Evolutionary conservation across 1,284 basidiomycete species (phyloP), one percentile per base, ranked within the genome.

Genomic region (Rhodotorula sp.): DNA sequence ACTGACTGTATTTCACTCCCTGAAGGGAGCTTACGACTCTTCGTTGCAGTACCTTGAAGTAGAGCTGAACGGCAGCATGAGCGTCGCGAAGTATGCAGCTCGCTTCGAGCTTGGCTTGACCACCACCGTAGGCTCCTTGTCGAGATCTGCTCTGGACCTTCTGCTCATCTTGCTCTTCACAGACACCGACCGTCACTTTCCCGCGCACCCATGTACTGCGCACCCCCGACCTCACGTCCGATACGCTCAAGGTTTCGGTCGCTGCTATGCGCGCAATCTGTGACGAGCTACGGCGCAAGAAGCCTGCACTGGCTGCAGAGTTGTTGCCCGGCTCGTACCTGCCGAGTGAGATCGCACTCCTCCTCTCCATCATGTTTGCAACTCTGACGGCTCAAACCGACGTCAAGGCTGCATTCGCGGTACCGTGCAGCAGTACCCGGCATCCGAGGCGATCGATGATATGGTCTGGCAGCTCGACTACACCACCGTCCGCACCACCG

Each of bases 101-200:
- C 75, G 79, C 0, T 67, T 80, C 45, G 73, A 73, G 42, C 75
- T 80, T 3, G 79, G 78, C 1, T 57, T 80, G 5, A 78, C 77
- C 7, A 77, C 74, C 2, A 79, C 79, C 2, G 65, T 77, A 1
- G 65, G 70, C 48, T 27, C n/a, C 58, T 19, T 45, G 16, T 23
- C 13, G 10, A 4, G 41, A 9, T 5, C 8, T 42, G 14, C 41
- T 48, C 17, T 14, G 10, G 21, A 21, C 19, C 42, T n/a, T 45
- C 9, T 46, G 44, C 23, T 27, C 12, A 9, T 46, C 1, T 14
- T n/a, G 27, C 52, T 23, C 46, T 41, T 8, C 25, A 9, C 56
- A 72, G 71, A 73, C 65, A 1, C 72, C 68, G 42, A 71, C 72
- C 27, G 61, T 66, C 44, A 48, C 17, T 2, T 74, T 74, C 56